Percentiles rank a stretch among this genome's conserved stretches.
Conservation (phyloP, 371 early-diverging fungal genomes). For the Lichtheimia corymbifera region DNA sequence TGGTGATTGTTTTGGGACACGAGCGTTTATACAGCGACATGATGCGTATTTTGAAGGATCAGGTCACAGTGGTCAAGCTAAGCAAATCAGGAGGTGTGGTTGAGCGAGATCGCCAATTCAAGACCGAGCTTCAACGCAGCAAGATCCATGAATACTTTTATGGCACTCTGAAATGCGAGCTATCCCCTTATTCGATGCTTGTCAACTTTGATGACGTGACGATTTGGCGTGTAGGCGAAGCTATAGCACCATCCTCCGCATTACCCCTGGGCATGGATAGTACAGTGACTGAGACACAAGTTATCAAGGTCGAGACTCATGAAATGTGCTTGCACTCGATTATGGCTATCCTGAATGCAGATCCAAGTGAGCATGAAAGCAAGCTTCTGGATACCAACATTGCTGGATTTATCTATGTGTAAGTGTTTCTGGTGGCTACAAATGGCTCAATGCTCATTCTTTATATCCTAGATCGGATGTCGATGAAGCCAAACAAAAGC, state of each 20-base stretch:
- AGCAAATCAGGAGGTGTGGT: conserved; percentile 95
- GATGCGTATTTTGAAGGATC: conserved; percentile 50
- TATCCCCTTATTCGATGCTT: conserved; percentile 83
- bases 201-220: conserved; percentile 76
- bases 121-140: conserved; percentile 69
- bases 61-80: conserved; percentile 79
- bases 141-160: conserved; percentile 94
- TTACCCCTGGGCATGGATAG: conserved; percentile 89
- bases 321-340: conserved; percentile 87
- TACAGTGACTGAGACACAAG: conserved; percentile 73
- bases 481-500: conserved; percentile 73
- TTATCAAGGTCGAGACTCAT: conserved; percentile 81
- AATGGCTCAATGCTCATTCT: background rate
- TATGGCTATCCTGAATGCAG: conserved; percentile 79
- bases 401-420: conserved; percentile 90
- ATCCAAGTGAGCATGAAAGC: conserved; percentile 60
- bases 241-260: conserved; percentile 89
- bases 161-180: conserved; percentile 74
- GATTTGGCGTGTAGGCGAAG: conserved; percentile 85
- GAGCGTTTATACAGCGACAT: conserved; percentile 91
- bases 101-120: conserved; percentile 73
- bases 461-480: conserved; percentile 69
- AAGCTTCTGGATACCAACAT: conserved; percentile 71
- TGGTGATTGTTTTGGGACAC: conserved; percentile 88
- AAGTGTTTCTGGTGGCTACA: conserved; percentile 21